These are phyloP conservation scores for Diaporthe vaccinii DNA, from an alignment of 2,329 filamentous ascomycete species.

Conservation along the genomic window DNA sequence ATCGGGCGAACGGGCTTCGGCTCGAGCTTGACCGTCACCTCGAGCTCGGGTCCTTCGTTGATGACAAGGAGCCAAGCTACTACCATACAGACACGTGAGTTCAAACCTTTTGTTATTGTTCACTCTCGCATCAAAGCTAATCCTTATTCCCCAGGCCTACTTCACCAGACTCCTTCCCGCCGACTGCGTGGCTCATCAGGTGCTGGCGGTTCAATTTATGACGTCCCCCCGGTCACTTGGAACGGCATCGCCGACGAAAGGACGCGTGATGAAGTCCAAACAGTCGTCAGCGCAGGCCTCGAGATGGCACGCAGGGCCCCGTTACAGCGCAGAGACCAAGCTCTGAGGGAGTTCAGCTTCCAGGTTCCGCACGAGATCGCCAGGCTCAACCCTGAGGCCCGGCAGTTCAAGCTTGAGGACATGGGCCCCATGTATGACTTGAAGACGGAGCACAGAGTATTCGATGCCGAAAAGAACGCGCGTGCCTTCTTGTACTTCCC, in stretches of 20 bases:
- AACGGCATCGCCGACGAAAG: neutral
- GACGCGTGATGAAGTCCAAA: neutral
- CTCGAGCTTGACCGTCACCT: neutral
- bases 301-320: neutral
- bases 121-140: neutral
- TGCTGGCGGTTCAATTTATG: neutral
- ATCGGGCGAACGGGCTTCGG: too few relatives aligned
- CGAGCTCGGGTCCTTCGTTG: neutral
- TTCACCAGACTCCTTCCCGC: conserved; percentile 19
- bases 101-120: neutral
- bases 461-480: neutral
- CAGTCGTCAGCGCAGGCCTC: conserved; percentile 4
- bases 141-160: neutral
- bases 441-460: neutral
- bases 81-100: neutral
- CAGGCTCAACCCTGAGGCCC: conserved; percentile 3
- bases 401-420: conserved; percentile 2
- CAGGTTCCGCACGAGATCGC: conserved; percentile 23
- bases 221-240: neutral
- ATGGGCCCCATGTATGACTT: neutral
- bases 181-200: neutral
- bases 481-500: conserved; percentile 18
- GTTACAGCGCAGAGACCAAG: neutral
- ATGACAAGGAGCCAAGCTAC: too few relatives aligned
- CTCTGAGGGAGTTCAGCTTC: conserved; percentile 20